These are phyloP conservation scores for Trichoderma atrobrunneum DNA, from an alignment of 2,329 filamentous ascomycete genomes.

Conservation along the genomic window DNA sequence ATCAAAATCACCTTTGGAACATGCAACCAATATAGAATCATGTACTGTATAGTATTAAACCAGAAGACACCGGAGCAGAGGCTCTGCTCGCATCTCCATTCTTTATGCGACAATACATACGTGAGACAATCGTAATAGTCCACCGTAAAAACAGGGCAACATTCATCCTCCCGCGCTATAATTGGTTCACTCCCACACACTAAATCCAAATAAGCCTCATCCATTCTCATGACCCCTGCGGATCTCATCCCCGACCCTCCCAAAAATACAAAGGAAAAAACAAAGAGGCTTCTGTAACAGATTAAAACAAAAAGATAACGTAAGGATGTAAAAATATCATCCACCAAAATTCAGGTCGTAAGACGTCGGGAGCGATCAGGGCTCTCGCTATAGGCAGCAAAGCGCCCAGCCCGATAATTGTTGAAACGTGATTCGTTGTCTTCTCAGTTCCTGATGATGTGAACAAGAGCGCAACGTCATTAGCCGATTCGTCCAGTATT, in stretches of 20 bases:
- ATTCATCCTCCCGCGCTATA: background rate
- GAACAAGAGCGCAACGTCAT: constrained; percentile 7
- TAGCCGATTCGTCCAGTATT: background rate
- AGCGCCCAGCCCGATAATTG: background rate
- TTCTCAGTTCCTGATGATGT: constrained; percentile 17
- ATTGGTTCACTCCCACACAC: background rate
- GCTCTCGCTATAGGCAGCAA: background rate
- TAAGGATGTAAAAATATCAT: background rate
- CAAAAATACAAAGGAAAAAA: background rate
- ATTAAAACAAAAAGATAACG: background rate
- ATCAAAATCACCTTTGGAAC: no score
- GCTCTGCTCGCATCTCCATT: background rate
- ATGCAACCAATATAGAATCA: no score
- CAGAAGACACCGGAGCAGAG: background rate
- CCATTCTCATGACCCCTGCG: background rate
- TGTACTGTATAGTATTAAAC: background rate
- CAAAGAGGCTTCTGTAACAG: background rate
- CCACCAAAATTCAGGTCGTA: background rate
- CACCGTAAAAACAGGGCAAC: background rate
- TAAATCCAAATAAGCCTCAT: background rate
- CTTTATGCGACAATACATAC: constrained; percentile 1
- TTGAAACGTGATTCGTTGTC: background rate
- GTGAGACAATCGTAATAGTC: background rate
- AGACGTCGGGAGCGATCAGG: background rate
- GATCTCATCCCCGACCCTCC: background rate